Conservation (phyloP, 2,329 filamentous ascomycete genomes). For the Orbilia brochopaga region DNA sequence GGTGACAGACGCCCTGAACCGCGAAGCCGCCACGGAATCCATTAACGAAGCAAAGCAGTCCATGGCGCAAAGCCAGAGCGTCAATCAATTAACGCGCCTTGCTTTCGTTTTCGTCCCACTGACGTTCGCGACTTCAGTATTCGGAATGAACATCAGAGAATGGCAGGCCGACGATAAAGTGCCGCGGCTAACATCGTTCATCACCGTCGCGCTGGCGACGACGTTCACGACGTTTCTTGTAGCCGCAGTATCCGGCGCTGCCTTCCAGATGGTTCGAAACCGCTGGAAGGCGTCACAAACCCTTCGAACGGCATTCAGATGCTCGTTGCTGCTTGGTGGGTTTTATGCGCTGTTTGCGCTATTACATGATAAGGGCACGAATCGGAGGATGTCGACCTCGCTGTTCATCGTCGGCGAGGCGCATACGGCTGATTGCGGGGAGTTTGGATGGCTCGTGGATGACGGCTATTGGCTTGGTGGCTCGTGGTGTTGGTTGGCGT, state of each 20-base stretch:
- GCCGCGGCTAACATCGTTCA: slow-evolving; percentile 29
- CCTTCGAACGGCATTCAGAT: slow-evolving; percentile 29
- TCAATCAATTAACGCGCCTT: slow-evolving; percentile 59
- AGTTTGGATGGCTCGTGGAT: slow-evolving; percentile 41
- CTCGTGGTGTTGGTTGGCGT: slow-evolving; percentile 20
- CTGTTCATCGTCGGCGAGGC: slow-evolving; percentile 32
- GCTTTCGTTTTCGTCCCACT: slow-evolving; percentile 61
- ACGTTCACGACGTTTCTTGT: slow-evolving; percentile 29
- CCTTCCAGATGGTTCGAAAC: slow-evolving; percentile 3
- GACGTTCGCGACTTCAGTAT: slow-evolving; percentile 59
- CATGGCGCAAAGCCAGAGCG: slow-evolving; percentile 56
- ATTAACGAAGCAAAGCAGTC: slow-evolving; percentile 53
- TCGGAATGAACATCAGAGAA: slow-evolving; percentile 60
- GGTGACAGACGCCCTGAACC: slow-evolving; percentile 41
- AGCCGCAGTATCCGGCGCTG: slow-evolving; percentile 10
- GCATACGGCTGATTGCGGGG: slow-evolving; percentile 15
- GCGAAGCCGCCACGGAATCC: slow-evolving; percentile 44
- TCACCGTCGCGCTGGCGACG: slow-evolving; percentile 27
- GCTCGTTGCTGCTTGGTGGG: slow-evolving; percentile 20
- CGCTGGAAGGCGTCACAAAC: slow-evolving; percentile 37
- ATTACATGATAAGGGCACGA: slow-evolving; percentile 19
- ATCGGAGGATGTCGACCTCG: slow-evolving; percentile 31
- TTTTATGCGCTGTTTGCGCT: slow-evolving; percentile 37
- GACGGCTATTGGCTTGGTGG: slow-evolving; percentile 35
- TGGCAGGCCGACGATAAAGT: slow-evolving; percentile 50